phyloP scores from a whole-genome alignment of 352 stramenopile genomes.

The Globisporangium megalacanthum region DNA sequence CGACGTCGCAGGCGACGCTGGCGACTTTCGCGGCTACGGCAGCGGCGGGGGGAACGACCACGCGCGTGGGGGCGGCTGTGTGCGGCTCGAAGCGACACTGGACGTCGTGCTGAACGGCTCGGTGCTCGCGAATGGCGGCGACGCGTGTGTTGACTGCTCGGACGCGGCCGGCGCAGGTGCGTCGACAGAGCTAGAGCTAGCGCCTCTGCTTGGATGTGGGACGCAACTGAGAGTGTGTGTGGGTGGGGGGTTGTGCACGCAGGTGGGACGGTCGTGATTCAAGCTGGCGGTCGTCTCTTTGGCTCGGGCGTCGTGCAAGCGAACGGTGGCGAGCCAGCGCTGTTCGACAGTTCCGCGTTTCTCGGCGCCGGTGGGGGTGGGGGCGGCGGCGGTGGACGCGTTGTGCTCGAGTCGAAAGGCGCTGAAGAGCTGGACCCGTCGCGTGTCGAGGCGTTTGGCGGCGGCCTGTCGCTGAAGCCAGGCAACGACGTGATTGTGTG shows the following conservation, averaged over 20 bases:
- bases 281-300: conserved; percentile 28
- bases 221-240: not conserved
- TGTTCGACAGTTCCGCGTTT: conserved; percentile 23
- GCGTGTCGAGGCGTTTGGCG: conserved; percentile 45
- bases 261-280: conserved; percentile 47
- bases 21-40: conserved; percentile 78
- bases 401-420: conserved; percentile 42
- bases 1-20: conserved; percentile 36
- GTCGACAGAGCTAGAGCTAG: not conserved
- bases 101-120: conserved; percentile 58
- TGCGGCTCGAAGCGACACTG: conserved; percentile 31
- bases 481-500: conserved; percentile 38
- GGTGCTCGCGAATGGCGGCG: conserved; percentile 57
- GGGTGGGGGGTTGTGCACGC: not conserved
- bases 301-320: conserved; percentile 41
- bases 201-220: not conserved
- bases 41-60: conserved; percentile 65
- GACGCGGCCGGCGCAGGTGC: conserved; percentile 57
- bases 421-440: conserved; percentile 32
- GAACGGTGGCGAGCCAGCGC: conserved; percentile 43
- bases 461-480: conserved; percentile 21
- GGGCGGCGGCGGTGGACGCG: conserved; percentile 49
- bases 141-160: conserved; percentile 40
- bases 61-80: conserved; percentile 56
- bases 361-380: conserved; percentile 32